These are phyloP conservation scores for Aspergillus ostianus DNA, from an alignment of 495 filamentous ascomycete species.

Conservation along the genomic window DNA sequence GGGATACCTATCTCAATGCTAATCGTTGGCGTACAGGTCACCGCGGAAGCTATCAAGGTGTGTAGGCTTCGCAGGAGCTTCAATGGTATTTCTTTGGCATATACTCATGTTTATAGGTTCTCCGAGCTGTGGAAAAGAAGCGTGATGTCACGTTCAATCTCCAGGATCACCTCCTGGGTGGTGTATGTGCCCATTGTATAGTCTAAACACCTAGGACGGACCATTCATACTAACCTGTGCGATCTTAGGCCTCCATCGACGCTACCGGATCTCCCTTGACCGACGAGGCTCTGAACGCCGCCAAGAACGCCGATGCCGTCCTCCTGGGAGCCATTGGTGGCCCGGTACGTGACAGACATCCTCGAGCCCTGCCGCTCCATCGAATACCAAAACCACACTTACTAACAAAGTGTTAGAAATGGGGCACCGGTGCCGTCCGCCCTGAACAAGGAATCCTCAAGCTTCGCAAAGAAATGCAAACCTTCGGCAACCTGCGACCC, in stretches of 20 bases:
- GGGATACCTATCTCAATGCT: constrained; percentile 13
- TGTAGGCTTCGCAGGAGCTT: constrained; percentile 11
- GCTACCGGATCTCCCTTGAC: constrained; percentile 74
- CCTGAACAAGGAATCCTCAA: constrained; percentile 93
- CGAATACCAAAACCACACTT: background rate
- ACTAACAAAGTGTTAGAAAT: constrained; percentile 58
- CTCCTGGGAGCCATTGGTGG: constrained; percentile 95
- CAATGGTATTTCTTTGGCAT: background rate
- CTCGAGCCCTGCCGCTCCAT: constrained; percentile 1
- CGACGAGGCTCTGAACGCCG: constrained; percentile 78
- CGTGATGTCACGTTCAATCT: constrained; percentile 80
- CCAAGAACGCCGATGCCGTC: constrained; percentile 87
- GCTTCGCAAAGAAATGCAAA: constrained; percentile 89
- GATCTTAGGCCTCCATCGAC: constrained; percentile 73
- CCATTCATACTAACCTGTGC: constrained; percentile 6
- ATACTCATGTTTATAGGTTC: constrained; percentile 31
- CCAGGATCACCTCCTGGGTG: constrained; percentile 87
- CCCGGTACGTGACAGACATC: constrained; percentile 54
- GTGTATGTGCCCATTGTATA: constrained; percentile 58
- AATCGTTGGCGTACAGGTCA: constrained; percentile 40
- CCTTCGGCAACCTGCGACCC: constrained; percentile 96
- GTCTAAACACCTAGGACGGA: background rate
- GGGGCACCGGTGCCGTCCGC: constrained; percentile 85
- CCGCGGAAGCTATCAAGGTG: constrained; percentile 82
- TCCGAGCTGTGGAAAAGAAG: constrained; percentile 70